These are phyloP conservation scores for Thelephora aurantiotincta DNA, from an alignment of 768 basidiomycete genomes.

Conservation along the genomic window DNA sequence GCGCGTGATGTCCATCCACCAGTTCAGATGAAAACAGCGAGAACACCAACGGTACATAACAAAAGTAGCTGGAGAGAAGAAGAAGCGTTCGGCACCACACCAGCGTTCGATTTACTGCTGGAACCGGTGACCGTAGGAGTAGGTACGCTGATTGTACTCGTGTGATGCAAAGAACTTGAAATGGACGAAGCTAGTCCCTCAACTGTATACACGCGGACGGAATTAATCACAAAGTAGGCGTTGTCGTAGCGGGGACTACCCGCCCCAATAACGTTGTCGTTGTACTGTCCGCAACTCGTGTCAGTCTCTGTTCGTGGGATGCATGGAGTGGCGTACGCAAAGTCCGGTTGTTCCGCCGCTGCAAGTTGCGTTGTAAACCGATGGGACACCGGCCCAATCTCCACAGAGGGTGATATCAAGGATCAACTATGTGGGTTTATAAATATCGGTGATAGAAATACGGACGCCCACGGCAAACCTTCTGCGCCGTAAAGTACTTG, in stretches of 20 bases:
- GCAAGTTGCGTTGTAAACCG: conserved; percentile 32
- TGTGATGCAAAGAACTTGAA: conserved; percentile 4
- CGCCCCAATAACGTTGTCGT: conserved; percentile 38
- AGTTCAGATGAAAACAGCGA: too few relatives aligned
- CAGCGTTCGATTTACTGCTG: too few relatives aligned
- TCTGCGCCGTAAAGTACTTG: conserved; percentile 30
- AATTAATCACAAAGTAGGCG: conserved; percentile 56
- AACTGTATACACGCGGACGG: conserved; percentile 45
- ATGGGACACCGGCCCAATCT: conserved; percentile 35
- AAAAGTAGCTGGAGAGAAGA: too few relatives aligned
- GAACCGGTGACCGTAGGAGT: background rate
- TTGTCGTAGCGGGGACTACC: conserved; percentile 40
- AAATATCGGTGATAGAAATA: too few relatives aligned
- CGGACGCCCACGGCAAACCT: too few relatives aligned
- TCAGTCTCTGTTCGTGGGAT: background rate
- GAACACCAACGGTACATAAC: too few relatives aligned
- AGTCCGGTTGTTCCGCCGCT: conserved; percentile 22
- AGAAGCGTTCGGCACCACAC: too few relatives aligned
- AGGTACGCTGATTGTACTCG: background rate
- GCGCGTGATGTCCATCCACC: too few relatives aligned
- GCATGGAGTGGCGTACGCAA: conserved; percentile 23
- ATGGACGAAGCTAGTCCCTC: conserved; percentile 9
- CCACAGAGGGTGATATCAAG: conserved; percentile 48
- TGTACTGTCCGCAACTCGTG: conserved; percentile 22
- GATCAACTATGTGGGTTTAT: conserved; percentile 21